Evolutionary conservation across 345 rosid genomes (phyloP).

Genomic region (Populus ilicifolia): DNA sequence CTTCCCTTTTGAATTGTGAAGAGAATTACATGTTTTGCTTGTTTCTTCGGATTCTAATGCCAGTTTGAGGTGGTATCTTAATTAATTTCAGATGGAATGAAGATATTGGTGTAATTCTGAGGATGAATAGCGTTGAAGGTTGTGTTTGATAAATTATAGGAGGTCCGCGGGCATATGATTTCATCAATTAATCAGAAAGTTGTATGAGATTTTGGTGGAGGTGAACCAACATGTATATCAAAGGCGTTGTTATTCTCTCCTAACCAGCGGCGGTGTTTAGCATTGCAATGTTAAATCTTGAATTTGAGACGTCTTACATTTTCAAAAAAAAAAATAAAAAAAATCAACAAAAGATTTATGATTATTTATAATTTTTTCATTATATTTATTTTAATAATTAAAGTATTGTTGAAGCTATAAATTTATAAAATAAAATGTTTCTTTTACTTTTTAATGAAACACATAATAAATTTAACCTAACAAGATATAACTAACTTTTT

Average conservation of each 20-base stretch:
- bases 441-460: accelerated
- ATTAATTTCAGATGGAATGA: too few relatives aligned
- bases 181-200: not conserved
- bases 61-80: too few relatives aligned
- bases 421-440: too few relatives aligned
- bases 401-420: too few relatives aligned
- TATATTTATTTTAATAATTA: too few relatives aligned
- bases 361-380: too few relatives aligned
- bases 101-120: not conserved
- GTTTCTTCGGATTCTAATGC: not conserved
- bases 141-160: not conserved
- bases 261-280: not conserved
- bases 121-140: not conserved
- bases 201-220: not conserved
- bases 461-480: too few relatives aligned
- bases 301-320: too few relatives aligned
- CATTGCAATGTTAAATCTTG: not conserved
- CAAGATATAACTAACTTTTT: too few relatives aligned
- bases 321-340: too few relatives aligned
- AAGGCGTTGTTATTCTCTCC: not conserved
- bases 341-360: too few relatives aligned
- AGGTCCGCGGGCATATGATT: not conserved
- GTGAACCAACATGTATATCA: not conserved
- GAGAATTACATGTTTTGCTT: too few relatives aligned
- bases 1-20: not conserved